These are phyloP conservation scores for Solanum pimpinellifolium DNA, from an alignment of 257 asterid species.

Conservation along the genomic window DNA sequence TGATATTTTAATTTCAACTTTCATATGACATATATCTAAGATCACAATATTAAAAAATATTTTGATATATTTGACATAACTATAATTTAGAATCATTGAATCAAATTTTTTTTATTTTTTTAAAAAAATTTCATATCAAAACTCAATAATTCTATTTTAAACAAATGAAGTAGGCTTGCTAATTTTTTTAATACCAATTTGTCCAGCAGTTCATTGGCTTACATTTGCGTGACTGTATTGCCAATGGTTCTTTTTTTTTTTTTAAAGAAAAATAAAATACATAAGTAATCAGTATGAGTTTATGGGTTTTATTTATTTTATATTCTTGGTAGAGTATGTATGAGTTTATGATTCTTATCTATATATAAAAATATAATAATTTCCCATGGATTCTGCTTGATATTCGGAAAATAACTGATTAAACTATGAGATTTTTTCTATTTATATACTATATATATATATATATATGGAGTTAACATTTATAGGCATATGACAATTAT, in stretches of 20 bases:
- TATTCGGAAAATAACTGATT: neutral
- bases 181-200: neutral
- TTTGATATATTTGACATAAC: no score
- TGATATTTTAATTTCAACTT: no score
- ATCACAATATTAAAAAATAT: no score
- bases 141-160: no score
- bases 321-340: neutral
- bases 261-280: neutral
- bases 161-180: no score
- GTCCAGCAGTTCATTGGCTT: neutral
- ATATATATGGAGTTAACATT: neutral
- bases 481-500: neutral
- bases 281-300: neutral
- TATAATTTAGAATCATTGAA: no score
- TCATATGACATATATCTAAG: no score
- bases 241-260: neutral
- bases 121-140: no score
- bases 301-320: neutral
- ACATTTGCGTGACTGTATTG: neutral
- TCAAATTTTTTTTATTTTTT: no score
- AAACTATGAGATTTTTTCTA: neutral
- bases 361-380: neutral
- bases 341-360: neutral
- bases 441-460: neutral
- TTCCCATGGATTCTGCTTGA: neutral